Conservation (phyloP, 768 basidiomycete species). For the Naganishia randhawae region DNA sequence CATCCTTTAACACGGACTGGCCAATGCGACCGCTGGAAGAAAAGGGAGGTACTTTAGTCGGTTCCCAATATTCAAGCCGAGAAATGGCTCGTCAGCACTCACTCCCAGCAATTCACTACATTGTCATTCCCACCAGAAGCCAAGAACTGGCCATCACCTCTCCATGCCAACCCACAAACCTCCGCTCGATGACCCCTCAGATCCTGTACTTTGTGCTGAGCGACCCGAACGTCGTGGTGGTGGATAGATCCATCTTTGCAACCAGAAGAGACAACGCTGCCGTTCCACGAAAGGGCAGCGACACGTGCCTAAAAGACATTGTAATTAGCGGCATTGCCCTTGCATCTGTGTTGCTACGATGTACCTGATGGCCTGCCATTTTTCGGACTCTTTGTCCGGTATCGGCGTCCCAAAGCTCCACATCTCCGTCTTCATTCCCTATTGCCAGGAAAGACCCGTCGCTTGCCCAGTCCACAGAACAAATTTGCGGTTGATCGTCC, state of each 20-base stretch:
- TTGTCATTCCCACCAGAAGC: conserved; percentile 98
- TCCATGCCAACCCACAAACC: conserved; percentile 80
- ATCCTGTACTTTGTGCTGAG: conserved; percentile 83
- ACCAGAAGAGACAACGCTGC: conserved; percentile 78
- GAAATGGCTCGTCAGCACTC: conserved; percentile 58
- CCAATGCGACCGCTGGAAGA: conserved; percentile 45
- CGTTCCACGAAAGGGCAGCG: conserved; percentile 79
- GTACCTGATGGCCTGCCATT: conserved; percentile 72
- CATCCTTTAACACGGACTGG: conserved; percentile 42
- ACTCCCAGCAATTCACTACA: conserved; percentile 96
- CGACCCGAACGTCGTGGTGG: conserved; percentile 90
- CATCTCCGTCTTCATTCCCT: conserved; percentile 73
- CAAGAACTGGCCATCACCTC: conserved; percentile 75
- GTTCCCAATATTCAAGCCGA: conserved; percentile 48
- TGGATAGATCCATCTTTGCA: conserved; percentile 92
- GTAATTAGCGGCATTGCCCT: neutral
- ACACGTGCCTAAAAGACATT: conserved; percentile 62
- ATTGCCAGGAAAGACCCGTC: conserved; percentile 68
- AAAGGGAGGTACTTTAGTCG: neutral
- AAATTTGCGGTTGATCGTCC: conserved; percentile 39
- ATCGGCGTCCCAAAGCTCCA: conserved; percentile 94
- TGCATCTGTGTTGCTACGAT: neutral
- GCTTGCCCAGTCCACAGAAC: conserved; percentile 51
- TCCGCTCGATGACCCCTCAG: conserved; percentile 85
- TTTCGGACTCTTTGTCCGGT: conserved; percentile 72